Conservation (phyloP, 306 rosid genomes). For the Nissolia schottii region DNA sequence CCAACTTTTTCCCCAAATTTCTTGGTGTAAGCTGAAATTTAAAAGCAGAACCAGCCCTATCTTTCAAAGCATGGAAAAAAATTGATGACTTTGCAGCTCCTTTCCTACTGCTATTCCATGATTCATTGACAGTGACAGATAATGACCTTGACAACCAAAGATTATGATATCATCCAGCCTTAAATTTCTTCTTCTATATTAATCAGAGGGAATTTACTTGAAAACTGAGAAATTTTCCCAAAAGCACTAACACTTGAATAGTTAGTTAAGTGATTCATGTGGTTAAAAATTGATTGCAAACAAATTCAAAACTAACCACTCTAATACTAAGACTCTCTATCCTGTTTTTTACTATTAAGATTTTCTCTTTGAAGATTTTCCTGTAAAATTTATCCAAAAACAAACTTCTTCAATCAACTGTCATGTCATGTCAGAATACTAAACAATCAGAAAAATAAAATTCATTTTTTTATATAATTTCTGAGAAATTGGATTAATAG, state of each 20-base stretch:
- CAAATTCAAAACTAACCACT: background rate
- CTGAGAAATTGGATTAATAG: background rate
- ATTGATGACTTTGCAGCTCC: constrained; percentile 11
- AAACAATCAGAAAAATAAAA: background rate
- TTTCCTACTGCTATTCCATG: background rate
- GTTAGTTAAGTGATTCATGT: background rate
- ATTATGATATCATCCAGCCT: background rate
- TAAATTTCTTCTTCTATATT: background rate
- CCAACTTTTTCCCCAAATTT: background rate
- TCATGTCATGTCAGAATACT: background rate
- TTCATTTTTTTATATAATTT: background rate
- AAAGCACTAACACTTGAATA: background rate
- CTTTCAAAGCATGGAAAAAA: constrained; percentile 16
- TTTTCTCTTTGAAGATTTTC: background rate
- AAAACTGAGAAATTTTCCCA: background rate
- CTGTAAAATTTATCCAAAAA: background rate
- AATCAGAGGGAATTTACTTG: background rate
- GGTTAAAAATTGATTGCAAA: background rate
- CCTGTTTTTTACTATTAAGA: background rate
- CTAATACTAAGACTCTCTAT: background rate
- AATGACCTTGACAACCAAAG: constrained; percentile 14
- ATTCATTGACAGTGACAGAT: constrained; percentile 14
- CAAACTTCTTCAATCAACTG: background rate
- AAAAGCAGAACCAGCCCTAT: background rate
- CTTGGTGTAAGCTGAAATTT: constrained; percentile 3